A percentile compares a stretch with the other conserved stretches of the same genome.
phyloP scores from a whole-genome alignment of 352 stramenopile genomes.

The Phytophthora syringae region DNA sequence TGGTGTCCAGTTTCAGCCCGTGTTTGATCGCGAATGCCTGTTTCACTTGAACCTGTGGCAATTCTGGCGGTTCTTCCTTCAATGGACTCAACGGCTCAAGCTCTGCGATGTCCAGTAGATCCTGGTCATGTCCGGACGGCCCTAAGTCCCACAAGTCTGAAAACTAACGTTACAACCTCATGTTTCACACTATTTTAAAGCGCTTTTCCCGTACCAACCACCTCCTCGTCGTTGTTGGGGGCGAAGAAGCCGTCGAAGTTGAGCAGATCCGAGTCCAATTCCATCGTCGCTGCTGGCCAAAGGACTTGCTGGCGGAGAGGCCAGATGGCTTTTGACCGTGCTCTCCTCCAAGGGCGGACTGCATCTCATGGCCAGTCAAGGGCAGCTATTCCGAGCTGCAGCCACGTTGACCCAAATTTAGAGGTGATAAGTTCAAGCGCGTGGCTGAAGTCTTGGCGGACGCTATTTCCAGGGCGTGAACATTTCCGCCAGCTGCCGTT shows the following conservation, averaged over 20 bases:
- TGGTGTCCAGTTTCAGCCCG: constrained; percentile 33
- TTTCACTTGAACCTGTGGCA: constrained; percentile 22
- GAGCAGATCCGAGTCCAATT: constrained; percentile 44
- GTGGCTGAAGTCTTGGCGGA: constrained; percentile 17
- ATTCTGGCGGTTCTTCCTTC: constrained; percentile 22
- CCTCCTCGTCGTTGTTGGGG: constrained; percentile 38
- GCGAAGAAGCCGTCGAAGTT: constrained; percentile 48
- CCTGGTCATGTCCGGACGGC: constrained; percentile 30
- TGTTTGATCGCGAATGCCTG: constrained; percentile 13
- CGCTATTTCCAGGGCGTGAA: constrained; percentile 23
- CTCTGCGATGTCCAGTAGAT: constrained; percentile 33
- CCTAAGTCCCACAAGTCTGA: constrained; percentile 37
- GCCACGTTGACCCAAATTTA: background rate
- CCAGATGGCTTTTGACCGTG: constrained; percentile 46
- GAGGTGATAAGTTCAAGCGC: constrained; percentile 9
- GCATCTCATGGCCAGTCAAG: constrained; percentile 7
- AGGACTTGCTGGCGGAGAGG: constrained; percentile 21
- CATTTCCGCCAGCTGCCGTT: constrained; percentile 10
- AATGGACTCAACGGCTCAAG: constrained; percentile 39
- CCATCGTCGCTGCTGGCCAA: constrained; percentile 23
- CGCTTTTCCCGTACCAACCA: constrained; percentile 31
- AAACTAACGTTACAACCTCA: too few species aligned
- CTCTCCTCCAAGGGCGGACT: background rate
- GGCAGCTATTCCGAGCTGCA: constrained; percentile 26
- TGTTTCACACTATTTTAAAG: too few species aligned